Evolutionary conservation across 441 rosid species (phyloP).

Genomic region (Corymbia calophylla): DNA sequence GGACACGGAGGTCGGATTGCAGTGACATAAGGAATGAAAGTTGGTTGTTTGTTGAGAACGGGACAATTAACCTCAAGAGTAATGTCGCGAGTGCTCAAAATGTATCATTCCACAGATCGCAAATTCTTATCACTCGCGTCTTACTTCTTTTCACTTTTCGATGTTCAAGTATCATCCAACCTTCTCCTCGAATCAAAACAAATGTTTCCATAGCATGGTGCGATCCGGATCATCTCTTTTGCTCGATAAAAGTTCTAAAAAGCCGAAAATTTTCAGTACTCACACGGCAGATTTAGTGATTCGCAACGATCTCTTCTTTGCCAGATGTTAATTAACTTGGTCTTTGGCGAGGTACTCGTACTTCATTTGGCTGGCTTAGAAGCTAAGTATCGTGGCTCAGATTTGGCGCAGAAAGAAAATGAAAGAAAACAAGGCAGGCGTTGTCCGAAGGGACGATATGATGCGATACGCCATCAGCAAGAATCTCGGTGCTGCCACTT

Average conservation of each 20-base stretch:
- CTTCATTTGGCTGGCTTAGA: neutral
- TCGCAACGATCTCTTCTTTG: neutral
- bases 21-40: too few species aligned
- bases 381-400: neutral
- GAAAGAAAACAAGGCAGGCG: neutral
- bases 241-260: neutral
- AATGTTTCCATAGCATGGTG: neutral
- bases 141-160: neutral
- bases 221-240: neutral
- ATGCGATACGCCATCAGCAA: neutral
- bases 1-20: too few species aligned
- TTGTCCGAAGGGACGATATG: neutral
- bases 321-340: neutral
- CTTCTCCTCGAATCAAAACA: neutral
- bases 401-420: neutral
- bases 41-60: too few species aligned
- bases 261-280: neutral
- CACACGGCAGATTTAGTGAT: neutral
- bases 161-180: neutral
- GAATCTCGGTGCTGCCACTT: neutral
- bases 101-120: too few species aligned
- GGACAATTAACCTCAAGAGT: too few species aligned
- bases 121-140: too few species aligned
- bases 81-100: too few species aligned
- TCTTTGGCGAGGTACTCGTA: neutral